These are phyloP conservation scores for Trichoderma simmonsii DNA, from an alignment of 2,329 filamentous ascomycete species.

Conservation along the genomic window DNA sequence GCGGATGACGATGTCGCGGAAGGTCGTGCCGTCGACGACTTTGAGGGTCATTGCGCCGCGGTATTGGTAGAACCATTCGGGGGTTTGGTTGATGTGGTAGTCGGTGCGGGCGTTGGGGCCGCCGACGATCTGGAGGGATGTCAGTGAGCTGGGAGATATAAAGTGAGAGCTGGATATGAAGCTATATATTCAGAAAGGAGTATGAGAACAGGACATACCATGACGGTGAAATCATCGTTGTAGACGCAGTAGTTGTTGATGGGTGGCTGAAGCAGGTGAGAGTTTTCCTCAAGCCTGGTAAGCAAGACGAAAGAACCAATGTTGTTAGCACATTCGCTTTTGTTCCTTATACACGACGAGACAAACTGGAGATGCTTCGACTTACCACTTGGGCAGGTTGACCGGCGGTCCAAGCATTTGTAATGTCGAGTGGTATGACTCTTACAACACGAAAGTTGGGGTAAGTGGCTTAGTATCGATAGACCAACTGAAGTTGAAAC, in stretches of 20 bases:
- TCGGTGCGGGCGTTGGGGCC: conserved; percentile 94
- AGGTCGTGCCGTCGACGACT: conserved; percentile 70
- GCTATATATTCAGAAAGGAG: neutral
- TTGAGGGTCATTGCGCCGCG: conserved; percentile 91
- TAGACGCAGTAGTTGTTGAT: conserved; percentile 98
- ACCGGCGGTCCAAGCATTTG: conserved; percentile 50
- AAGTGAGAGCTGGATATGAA: neutral
- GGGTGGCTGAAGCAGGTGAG: conserved; percentile 86
- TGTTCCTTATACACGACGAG: neutral
- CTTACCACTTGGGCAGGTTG: conserved; percentile 59
- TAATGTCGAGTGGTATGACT: neutral
- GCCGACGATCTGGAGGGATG: conserved; percentile 69
- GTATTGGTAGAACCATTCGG: conserved; percentile 98
- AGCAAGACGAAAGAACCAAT: neutral
- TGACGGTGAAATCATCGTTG: conserved; percentile 77
- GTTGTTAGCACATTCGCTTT: neutral
- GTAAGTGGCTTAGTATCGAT: neutral
- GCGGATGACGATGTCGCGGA: conserved; percentile 82
- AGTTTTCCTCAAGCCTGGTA: conserved; percentile 81
- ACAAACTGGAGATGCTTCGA: conserved; percentile 16
- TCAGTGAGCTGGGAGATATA: neutral
- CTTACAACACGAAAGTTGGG: neutral
- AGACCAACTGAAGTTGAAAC: neutral
- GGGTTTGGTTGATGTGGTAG: conserved; percentile 96
- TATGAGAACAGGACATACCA: conserved; percentile 47